Base-by-base conservation (phyloP, 2,329 filamentous ascomycete genomes). In the Zasmidium citrigriseum region DNA sequence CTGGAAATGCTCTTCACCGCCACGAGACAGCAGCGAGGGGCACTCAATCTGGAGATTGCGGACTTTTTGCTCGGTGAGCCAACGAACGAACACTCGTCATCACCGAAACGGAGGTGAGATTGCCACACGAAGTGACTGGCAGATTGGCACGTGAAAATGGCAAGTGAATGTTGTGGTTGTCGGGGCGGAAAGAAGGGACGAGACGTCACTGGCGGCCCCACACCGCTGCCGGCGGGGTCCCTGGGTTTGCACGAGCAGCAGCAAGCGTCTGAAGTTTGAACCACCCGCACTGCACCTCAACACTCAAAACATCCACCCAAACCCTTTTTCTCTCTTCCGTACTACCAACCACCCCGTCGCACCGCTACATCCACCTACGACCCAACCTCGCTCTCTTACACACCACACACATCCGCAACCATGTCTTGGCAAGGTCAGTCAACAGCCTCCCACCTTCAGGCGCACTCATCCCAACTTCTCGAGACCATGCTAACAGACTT, bases 371-470 rank as follows among this genome's bases (percentile, higher is more conserved):
- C n/a, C 16, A 41, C 34, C 34, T 41, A 49, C 45, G 45, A 47
- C 4, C 20, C 52, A 1, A 1, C 49, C 22, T 21, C 52, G 29
- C 12, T 29, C 47, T 47, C 41, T 41, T n/a, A n/a, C 55, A 47
- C 52, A 41, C 51, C 54, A 50, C 54, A 59, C 54, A 56, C 21
- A 16, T 23, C 53, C 44, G 38, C 60, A 48, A 84, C 68, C 73
- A 89, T 90, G 87, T 89, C 87, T 77, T 89, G 87, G 87, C 87
- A 91, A 88, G 85, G 88, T 90, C 76, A 68, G 75, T 71, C 50
- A 25, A 58, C 54, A 2, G 4, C 7, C 25, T 58, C 58, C 50
- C 55, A 49, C 41, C 64, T 46, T 47, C 54, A 51, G 54, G 52
- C 54, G 47, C 34, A 52, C 22, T 16, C 22, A 41, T 45, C 27